Evolutionary conservation across 192 early-diverging fungal species (phyloP).

Genomic region (Coemansia sp.): DNA sequence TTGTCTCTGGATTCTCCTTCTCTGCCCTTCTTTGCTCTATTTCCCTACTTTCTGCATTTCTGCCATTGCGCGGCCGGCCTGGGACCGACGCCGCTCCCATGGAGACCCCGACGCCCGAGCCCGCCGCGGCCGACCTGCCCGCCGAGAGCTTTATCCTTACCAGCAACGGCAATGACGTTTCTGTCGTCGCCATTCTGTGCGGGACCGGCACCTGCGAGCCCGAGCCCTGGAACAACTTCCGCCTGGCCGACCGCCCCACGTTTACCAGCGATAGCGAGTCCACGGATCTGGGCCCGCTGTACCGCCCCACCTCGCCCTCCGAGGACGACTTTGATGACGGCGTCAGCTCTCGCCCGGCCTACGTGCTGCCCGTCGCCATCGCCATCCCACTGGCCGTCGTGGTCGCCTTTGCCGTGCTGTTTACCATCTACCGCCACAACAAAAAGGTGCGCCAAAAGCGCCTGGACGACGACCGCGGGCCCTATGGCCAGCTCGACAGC

Average conservation of each 20-base stretch:
- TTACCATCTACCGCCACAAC: neutral
- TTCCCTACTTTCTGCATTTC: no score
- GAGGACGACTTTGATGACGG: neutral
- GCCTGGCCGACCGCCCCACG: neutral
- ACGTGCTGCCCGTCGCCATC: neutral
- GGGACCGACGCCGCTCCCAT: no score
- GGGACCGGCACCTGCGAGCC: slow-evolving; percentile 3
- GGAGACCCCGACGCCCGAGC: no score
- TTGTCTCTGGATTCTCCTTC: no score
- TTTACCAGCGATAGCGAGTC: neutral
- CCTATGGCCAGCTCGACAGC: slow-evolving; percentile 8
- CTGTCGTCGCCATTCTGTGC: slow-evolving; percentile 11
- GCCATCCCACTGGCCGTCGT: neutral
- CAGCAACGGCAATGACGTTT: slow-evolving; percentile 10
- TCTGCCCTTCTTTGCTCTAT: no score
- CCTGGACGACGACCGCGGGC: neutral
- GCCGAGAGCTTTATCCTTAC: neutral
- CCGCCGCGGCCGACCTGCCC: neutral
- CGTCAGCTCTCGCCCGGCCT: no score
- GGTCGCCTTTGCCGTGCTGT: neutral
- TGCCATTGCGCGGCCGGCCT: no score
- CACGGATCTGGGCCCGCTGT: slow-evolving; percentile 4
- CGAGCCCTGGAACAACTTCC: slow-evolving; percentile 8
- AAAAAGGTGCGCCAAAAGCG: neutral
- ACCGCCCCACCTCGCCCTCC: neutral